Conservation (phyloP, 2,329 filamentous ascomycete genomes). For the Epicoccum nigrum region DNA sequence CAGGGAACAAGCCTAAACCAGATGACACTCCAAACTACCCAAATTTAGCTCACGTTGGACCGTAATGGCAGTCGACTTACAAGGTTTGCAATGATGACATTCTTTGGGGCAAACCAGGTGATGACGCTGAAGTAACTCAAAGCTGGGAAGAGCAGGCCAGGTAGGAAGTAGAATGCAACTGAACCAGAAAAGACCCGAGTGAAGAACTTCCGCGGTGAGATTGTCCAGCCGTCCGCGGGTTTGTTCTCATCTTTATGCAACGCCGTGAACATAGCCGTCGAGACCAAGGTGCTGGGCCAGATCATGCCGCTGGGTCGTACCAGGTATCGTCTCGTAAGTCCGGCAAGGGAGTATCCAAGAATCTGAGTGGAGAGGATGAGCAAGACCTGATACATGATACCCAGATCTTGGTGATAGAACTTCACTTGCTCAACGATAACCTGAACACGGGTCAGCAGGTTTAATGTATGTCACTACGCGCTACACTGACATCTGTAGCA, state of each 20-base stretch:
- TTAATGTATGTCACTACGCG: not conserved
- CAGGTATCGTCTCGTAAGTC: slow-evolving; percentile 78
- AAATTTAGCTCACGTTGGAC: slow-evolving; percentile 8
- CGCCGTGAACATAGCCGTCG: slow-evolving; percentile 86
- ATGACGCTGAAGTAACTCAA: slow-evolving; percentile 88
- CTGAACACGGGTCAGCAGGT: slow-evolving; percentile 39
- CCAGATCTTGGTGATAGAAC: slow-evolving; percentile 83
- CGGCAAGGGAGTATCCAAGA: slow-evolving; percentile 84
- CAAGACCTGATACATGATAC: slow-evolving; percentile 78
- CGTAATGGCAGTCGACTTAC: slow-evolving; percentile 40
- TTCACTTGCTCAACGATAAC: slow-evolving; percentile 88
- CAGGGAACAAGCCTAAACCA: slow-evolving; percentile 79
- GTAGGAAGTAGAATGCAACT: slow-evolving; percentile 84
- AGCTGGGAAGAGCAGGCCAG: slow-evolving; percentile 80
- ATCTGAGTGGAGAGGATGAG: slow-evolving; percentile 87
- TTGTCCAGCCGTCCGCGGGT: slow-evolving; percentile 79
- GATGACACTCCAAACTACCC: slow-evolving; percentile 78
- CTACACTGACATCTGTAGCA: slow-evolving; percentile 70
- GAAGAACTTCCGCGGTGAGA: slow-evolving; percentile 86
- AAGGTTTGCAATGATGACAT: slow-evolving; percentile 83
- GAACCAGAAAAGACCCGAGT: slow-evolving; percentile 72
- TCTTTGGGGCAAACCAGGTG: slow-evolving; percentile 87
- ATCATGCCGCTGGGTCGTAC: slow-evolving; percentile 89
- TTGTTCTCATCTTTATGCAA: slow-evolving; percentile 85
- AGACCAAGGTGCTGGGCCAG: slow-evolving; percentile 88